Conservation (phyloP, 306 rosid genomes). For the Ormosia semicastrata region DNA sequence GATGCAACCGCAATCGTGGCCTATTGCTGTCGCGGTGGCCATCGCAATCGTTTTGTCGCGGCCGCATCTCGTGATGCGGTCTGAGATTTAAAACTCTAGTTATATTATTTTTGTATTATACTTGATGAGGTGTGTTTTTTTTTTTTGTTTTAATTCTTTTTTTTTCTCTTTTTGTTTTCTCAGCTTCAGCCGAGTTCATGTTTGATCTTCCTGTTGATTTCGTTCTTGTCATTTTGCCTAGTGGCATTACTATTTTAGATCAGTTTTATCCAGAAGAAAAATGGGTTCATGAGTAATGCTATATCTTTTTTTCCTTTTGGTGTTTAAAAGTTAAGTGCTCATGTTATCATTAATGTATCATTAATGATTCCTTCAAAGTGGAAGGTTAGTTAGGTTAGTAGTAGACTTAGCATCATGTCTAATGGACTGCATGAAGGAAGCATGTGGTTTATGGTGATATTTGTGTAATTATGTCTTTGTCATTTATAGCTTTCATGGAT, state of each 20-base stretch:
- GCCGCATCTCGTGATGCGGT: no score
- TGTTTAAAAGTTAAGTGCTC: neutral
- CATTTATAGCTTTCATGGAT: slow-evolving; percentile 23
- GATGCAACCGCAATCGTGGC: no score
- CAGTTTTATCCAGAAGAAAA: neutral
- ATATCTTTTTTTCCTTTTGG: neutral
- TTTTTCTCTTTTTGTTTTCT: no score
- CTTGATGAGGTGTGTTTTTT: no score
- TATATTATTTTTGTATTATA: no score
- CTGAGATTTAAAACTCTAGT: no score
- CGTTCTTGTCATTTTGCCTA: slow-evolving; percentile 6
- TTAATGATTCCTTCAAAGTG: slow-evolving; percentile 15
- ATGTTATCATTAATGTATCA: neutral
- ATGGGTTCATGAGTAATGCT: neutral
- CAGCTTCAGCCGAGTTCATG: slow-evolving; percentile 4
- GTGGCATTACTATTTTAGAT: slow-evolving; percentile 10
- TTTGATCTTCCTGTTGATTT: slow-evolving; percentile 16
- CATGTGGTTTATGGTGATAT: slow-evolving; percentile 10
- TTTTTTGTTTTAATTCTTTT: no score
- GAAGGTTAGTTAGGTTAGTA: neutral
- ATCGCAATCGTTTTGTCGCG: no score
- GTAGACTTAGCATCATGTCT: neutral
- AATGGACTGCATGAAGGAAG: slow-evolving; percentile 7
- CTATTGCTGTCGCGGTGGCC: no score
- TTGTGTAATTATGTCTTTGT: slow-evolving; percentile 18